Base-by-base conservation (phyloP, 257 asterid species). In the Solanum tacnaense region DNA sequence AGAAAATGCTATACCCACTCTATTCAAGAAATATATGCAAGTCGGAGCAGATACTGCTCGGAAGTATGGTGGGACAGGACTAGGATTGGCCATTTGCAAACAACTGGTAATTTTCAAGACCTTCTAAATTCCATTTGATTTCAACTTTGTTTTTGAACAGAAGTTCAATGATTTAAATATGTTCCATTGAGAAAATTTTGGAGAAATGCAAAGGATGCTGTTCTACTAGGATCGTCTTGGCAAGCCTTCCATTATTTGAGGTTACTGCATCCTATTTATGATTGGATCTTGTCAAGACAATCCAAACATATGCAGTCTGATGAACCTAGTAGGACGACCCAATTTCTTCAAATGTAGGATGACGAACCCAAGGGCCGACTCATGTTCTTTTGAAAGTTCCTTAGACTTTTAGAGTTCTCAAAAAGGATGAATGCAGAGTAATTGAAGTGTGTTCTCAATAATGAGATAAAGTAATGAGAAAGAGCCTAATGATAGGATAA, bases 11-110 rank as follows among this genome's bases (percentile, higher is more conserved):
- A 92, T 93, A 74, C 93, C 97, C 4, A 93, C 94, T 85, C 89
- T 96, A n/a, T 96, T 96, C 89, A 96, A 95, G 95, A 96, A 93
- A 88, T 96, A 94, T 94, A 96, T 96, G 99, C 99, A 96, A 96
- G 98, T 86, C 86, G 97, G 96, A 38, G 93, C 97, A 18, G 99
- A 96, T 87, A 95, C 99, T 83, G 99, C 98, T 83, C 91, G 99
- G 25, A 96, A 96, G 91, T 96, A 96, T 88, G 99, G 99, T 18
- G 99, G 99, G 78, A 96, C 99, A 4, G 99, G 99, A 88, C 91
- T 95, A 72, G 99, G 99, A 90, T 94, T 96, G 12, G 99, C 99
- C 71, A 96, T 95, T 85, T 95, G 99, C 88, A 96, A 96, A 88
- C 98, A 96, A 70, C 84, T 95, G 98, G 99, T 96, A 93, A 88